phyloP scores from a whole-genome alignment of 768 basidiomycete species.

The Galerina sulciceps region DNA sequence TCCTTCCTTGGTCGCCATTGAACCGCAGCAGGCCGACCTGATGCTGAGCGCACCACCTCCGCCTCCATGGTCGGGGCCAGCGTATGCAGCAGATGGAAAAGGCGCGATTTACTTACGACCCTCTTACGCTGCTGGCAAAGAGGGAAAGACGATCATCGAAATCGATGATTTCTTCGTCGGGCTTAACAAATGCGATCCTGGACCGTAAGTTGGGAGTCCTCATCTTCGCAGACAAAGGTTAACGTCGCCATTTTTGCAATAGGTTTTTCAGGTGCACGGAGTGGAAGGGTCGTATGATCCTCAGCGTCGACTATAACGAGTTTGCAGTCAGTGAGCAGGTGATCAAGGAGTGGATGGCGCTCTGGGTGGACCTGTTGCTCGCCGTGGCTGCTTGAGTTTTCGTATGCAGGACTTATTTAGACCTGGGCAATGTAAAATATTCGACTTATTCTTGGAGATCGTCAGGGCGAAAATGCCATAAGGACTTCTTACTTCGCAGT shows the following conservation, averaged over 20 bases:
- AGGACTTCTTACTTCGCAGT: too few species aligned
- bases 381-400: constrained; percentile 8
- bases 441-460: too few species aligned
- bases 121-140: constrained; percentile 6
- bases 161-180: constrained; percentile 21
- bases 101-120: constrained; percentile 16
- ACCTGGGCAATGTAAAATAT: too few species aligned
- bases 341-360: constrained; percentile 18
- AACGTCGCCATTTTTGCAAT: neutral
- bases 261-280: constrained; percentile 23
- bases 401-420: neutral
- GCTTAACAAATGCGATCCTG: constrained; percentile 22
- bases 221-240: neutral
- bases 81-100: constrained; percentile 19
- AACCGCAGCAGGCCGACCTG: constrained; percentile 17
- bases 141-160: constrained; percentile 15
- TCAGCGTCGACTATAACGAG: constrained; percentile 22
- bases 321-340: constrained; percentile 16
- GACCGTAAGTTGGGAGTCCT: constrained; percentile 16
- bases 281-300: constrained; percentile 20
- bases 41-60: constrained; percentile 16
- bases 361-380: constrained; percentile 19
- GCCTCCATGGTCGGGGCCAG: constrained; percentile 18
- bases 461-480: too few species aligned
- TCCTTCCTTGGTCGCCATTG: constrained; percentile 19